Base-by-base conservation (phyloP, 345 rosid species). In the Kandelia obovata region DNA sequence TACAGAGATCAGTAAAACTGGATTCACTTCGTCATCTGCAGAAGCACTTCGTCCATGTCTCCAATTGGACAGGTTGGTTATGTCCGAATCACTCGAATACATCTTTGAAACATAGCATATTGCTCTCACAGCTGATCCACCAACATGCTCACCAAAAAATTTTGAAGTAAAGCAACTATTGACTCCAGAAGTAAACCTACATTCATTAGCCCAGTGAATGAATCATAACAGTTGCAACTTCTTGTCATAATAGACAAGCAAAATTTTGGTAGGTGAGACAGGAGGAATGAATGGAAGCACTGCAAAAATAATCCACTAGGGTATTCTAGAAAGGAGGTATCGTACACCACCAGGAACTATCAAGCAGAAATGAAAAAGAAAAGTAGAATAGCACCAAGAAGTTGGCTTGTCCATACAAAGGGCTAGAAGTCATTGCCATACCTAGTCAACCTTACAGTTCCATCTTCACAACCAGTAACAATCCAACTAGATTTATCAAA, bases 381-480 rank as follows among this genome's bases (percentile, higher is more conserved):
- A 28, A 60, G 52, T 26, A 8, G 57, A 46, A 58, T 56, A 32
- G 43, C 32, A 25, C 13, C 19, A 61, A 68, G 31, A 61, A 10
- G 27, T 31, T 51, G 34, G 34, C 30, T 71, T 69, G 64, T 43
- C 19, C 26, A n/a, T 56, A 34, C 43, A 47, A 53, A 31, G 11
- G 61, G 47, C 53, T 16, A 27, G 9, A 17, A 39, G 57, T 16
- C 8, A 46, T 47, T 20, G 57, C 32, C 75, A 66, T 80, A 94
- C 98, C 91, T 84, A 55, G 96, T 92, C 86, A 95, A 78, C 79
- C 99, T 88, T 75, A 95, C 97, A 62, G 96, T 88, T 80, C 99
- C 97, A 85, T 92, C 97, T 83, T 95, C 97, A 83, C 96, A 92
- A 34, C 99, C 97, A 73, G 99, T 90, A 61, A 91, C 91, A 82